phyloP scores from a whole-genome alignment of 2,329 filamentous ascomycete species.

The Hymenoscyphus salicellus region DNA sequence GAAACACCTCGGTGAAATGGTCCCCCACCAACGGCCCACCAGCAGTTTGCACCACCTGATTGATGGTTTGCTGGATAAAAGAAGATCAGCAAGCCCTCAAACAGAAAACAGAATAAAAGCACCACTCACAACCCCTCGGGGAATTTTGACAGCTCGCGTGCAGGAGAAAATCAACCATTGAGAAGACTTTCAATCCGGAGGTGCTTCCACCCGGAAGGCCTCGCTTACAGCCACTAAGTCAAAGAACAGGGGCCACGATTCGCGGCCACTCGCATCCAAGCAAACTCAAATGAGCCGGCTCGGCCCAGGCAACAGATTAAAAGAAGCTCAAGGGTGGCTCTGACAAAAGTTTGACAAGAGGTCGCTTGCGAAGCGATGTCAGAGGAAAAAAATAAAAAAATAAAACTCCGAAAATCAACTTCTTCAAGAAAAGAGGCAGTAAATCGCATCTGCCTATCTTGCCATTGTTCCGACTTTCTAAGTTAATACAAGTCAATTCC shows the following conservation, averaged over 20 bases:
- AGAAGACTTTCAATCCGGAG: neutral
- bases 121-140: neutral
- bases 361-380: conserved; percentile 1
- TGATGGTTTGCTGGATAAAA: neutral
- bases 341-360: neutral
- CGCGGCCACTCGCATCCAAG: neutral
- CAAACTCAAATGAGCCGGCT: neutral
- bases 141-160: neutral
- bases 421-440: no score
- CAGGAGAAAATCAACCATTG: neutral
- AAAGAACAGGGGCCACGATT: neutral
- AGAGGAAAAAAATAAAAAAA: neutral
- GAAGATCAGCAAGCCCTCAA: neutral
- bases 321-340: neutral
- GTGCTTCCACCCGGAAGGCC: neutral
- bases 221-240: neutral
- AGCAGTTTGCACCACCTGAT: neutral
- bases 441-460: no score
- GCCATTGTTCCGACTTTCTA: no score
- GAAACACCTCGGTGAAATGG: neutral
- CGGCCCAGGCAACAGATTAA: neutral
- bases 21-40: neutral
- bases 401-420: no score
- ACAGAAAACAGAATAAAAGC: neutral
- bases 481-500: no score